Evolutionary conservation across 192 early-diverging fungal species (phyloP), one percentile per base, ranked within the genome.

Genomic region (Backusella luteola): DNA sequence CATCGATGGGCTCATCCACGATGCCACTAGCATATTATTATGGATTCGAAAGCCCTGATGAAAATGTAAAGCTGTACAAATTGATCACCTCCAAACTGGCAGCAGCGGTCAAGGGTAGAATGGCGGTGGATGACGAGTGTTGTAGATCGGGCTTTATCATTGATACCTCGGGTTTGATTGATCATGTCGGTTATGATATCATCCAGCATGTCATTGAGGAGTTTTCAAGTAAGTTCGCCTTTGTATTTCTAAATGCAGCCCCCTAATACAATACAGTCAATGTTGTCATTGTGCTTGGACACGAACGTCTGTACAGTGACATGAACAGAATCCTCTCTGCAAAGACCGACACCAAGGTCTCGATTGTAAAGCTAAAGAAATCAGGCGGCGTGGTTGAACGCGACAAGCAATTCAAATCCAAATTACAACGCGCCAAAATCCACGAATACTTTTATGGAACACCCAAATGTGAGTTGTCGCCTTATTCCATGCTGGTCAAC

Each of bases 381-480:
- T 96, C 96, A 2, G 98, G 98, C 44, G 98, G 98, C 39, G 94
- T 96, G 0, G 98, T 98, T 0, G 90, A 95, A 63, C 85, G 98
- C n/a, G 94, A 96, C 82, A 81, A 90, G 9, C 71, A 79, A 1
- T 95, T 88, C 77, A 78, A 93, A 19, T 85, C 90, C 32, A 92
- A 94, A 42, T 67, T 86, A 4, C 93, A 96, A 77, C 85, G 89
- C 39, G 85, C 90, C 35, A 90, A 88, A 69, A 94, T 99, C 8
- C 88, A 90, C 8, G 94, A 95, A 75, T 99, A 99, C 84, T 99
- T 99, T 87, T 97, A 98, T 82, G 98, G 98, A 0, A 93, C 94
- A 0, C 41, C 84, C 0, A 90, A 92, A 63, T 88, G 82, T 39
- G 94, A 95, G 71, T 80, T 94, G 9, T 90, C 89, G 11, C 96